Evolutionary conservation across 768 basidiomycete species (phyloP).

Genomic region (Lactarius trivialis): DNA sequence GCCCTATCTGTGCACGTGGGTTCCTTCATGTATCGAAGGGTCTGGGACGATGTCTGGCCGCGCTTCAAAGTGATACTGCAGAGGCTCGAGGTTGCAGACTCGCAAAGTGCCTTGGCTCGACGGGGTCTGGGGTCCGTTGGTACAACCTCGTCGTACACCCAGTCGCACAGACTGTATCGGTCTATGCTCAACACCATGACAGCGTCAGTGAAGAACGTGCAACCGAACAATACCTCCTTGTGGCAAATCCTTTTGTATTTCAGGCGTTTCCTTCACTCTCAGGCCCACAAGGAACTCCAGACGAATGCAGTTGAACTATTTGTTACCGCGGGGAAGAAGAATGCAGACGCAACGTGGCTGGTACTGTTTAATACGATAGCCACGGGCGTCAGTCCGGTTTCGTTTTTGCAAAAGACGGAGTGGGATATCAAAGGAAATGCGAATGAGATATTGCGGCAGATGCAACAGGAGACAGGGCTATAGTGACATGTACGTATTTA

Average conservation of each 20-base stretch:
- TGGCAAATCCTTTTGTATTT: slow-evolving; percentile 82
- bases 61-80: slow-evolving; percentile 57
- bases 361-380: slow-evolving; percentile 52
- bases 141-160: slow-evolving; percentile 68
- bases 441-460: slow-evolving; percentile 20
- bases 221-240: slow-evolving; percentile 57
- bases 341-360: slow-evolving; percentile 84
- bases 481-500: not conserved
- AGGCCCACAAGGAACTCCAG: slow-evolving; percentile 72
- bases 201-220: slow-evolving; percentile 57
- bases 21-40: slow-evolving; percentile 74
- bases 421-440: slow-evolving; percentile 57
- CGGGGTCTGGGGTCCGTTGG: slow-evolving; percentile 46
- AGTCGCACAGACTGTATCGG: slow-evolving; percentile 74
- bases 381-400: slow-evolving; percentile 35
- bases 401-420: slow-evolving; percentile 45
- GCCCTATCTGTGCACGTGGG: slow-evolving; percentile 64
- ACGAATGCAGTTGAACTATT: slow-evolving; percentile 59
- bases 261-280: slow-evolving; percentile 64
- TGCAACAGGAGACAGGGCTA: not conserved
- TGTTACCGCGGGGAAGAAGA: slow-evolving; percentile 46
- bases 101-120: slow-evolving; percentile 57
- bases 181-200: slow-evolving; percentile 71
- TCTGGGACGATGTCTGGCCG: slow-evolving; percentile 96
- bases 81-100: slow-evolving; percentile 56